Base-by-base conservation (phyloP, 78 protist genomes). In the Dictyostelium brefeldianum region DNA sequence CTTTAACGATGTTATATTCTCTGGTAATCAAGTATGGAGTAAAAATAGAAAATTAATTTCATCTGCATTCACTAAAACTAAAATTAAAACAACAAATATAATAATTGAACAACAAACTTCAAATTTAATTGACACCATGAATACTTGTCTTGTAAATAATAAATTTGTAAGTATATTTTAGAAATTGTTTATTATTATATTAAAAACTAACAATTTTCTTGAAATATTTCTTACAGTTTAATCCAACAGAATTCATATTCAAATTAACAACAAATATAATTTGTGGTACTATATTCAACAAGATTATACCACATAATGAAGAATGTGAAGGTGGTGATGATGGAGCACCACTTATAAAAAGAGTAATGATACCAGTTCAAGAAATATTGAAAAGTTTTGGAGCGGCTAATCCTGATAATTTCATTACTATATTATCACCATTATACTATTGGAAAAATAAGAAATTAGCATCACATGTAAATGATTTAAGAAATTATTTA, bases 31-130 rank as follows among this genome's bases (percentile, higher is more conserved):
- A 17, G 0, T 22, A n/a, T 80, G 78, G 73, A 46, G 65, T 5
- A 14, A 41, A 11, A 46, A 25, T 64, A 41, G 87, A 22, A 18
- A 59, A 4, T 64, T 80, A 56, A 75, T 80, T 14, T 57, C 87
- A 17, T 36, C 46, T 22, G 15, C 87, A 18, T 80, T 80, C 27
- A 80, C 87, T 17, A 80, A 80, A 17, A 80, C 87, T 8, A 80
- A 80, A 65, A 17, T 80, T 10, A 29, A 25, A 79, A 25, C 8
- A 3, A 7, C 18, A 67, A 10, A 11, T 43, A 27, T 3, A 5
- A 64, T 25, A 64, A 65, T 22, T 29, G 73, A 47, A 51, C 10
- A 12, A 51, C 56, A 51, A 51, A 51, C 56, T 1, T 14, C n/a
- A 51, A 4, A 51, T 51, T 51, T 51, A 51, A 12, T 51, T 14